These are phyloP conservation scores for Mycena pura DNA, from an alignment of 768 basidiomycete species.

Conservation along the genomic window DNA sequence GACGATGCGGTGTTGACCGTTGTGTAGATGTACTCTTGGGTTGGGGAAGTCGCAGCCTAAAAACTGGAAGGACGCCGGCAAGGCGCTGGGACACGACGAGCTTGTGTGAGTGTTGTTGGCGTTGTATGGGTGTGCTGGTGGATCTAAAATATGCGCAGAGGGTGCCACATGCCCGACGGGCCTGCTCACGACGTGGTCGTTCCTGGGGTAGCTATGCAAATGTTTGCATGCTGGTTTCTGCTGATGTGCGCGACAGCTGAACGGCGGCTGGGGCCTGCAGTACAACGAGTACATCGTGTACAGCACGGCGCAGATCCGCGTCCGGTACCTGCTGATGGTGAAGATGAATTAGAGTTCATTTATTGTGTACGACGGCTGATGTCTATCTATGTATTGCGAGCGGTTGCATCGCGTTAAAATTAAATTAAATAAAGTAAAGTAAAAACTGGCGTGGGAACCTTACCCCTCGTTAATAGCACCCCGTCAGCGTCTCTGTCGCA, in stretches of 20 bases:
- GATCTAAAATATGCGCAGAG: constrained; percentile 30
- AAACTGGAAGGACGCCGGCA: constrained; percentile 66
- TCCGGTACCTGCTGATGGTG: constrained; percentile 65
- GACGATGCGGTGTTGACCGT: not conserved
- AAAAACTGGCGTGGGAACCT: not conserved
- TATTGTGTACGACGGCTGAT: not conserved
- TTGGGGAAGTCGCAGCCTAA: constrained; percentile 57
- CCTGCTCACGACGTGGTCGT: constrained; percentile 33
- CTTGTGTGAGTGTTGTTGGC: constrained; percentile 33
- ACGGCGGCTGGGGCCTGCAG: constrained; percentile 22
- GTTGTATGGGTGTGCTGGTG: not conserved
- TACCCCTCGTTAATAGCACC: constrained; percentile 15
- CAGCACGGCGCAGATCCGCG: constrained; percentile 59
- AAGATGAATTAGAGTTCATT: constrained; percentile 43
- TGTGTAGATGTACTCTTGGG: constrained; percentile 58
- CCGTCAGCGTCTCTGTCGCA: too few species aligned
- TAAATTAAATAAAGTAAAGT: too few species aligned
- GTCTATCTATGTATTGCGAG: constrained; percentile 21
- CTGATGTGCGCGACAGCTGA: constrained; percentile 13
- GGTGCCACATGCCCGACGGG: constrained; percentile 68
- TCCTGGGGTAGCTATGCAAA: constrained; percentile 41
- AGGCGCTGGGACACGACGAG: constrained; percentile 52
- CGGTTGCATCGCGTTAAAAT: constrained; percentile 27
- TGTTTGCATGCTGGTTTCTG: not conserved
- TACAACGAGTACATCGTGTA: constrained; percentile 66